A percentile compares a stretch with the other conserved stretches of the same genome.
Evolutionary conservation across 108 stramenopile genomes (phyloP).

Genomic region (Pseudonitzschia pungens): DNA sequence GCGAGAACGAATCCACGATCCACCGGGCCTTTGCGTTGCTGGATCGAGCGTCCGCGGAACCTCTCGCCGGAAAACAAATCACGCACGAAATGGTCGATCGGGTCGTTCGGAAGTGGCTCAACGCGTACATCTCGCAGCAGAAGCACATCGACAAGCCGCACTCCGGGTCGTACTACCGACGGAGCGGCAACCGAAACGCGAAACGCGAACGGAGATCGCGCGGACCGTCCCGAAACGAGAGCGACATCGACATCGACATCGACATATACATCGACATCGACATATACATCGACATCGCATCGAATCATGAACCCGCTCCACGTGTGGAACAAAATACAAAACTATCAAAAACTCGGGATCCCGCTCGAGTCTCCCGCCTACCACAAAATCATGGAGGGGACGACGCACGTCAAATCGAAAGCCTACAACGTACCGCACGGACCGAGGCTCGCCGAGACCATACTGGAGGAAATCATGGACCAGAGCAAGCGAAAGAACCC

Average conservation of each 20-base stretch:
- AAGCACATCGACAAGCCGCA: slow-evolving; percentile 1
- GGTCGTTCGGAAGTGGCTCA: slow-evolving; percentile 31
- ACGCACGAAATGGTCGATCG: slow-evolving; percentile 21
- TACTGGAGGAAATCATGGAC: slow-evolving; percentile 31
- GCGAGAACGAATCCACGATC: slow-evolving; percentile 17
- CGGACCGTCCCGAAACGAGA: not conserved
- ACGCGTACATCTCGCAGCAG: slow-evolving; percentile 22
- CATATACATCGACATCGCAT: not conserved
- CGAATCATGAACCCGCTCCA: slow-evolving; percentile 13
- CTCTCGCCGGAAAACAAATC: not conserved
- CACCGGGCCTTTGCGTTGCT: slow-evolving; percentile 27
- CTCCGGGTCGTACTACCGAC: not conserved
- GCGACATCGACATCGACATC: not conserved
- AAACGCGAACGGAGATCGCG: not conserved
- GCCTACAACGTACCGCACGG: slow-evolving; percentile 13
- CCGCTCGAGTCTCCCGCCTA: slow-evolving; percentile 26
- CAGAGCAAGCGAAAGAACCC: slow-evolving; percentile 24
- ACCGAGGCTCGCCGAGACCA: slow-evolving; percentile 37
- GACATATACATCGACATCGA: no score
- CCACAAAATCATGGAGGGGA: slow-evolving; percentile 32
- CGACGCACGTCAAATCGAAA: slow-evolving; percentile 24
- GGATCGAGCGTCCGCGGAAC: slow-evolving; percentile 30
- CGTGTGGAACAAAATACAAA: slow-evolving; percentile 34
- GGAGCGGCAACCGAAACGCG: not conserved
- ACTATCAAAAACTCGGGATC: slow-evolving; percentile 24